Percentiles rank a stretch among this genome's conserved stretches.
These are phyloP conservation scores for Aspergillus flavus DNA, from an alignment of 2,329 filamentous ascomycete species.

Conservation along the genomic window DNA sequence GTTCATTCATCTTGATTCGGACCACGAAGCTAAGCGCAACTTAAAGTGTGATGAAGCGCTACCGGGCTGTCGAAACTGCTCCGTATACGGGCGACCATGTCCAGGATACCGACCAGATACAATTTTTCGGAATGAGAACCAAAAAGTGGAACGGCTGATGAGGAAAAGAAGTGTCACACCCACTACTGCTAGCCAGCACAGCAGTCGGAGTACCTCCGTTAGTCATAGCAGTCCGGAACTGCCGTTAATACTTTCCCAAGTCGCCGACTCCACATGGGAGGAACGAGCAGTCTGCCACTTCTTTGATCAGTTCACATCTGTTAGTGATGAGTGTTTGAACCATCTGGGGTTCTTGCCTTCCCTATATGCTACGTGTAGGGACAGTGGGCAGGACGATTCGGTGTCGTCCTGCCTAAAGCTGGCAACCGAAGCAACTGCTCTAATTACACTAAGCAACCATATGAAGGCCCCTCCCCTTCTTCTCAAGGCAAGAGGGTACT, in stretches of 20 bases:
- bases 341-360: conserved; percentile 41
- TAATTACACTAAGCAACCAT: conserved; percentile 37
- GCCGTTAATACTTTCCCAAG: conserved; percentile 20
- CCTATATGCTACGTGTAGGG: conserved; percentile 35
- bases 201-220: background rate
- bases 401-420: conserved; percentile 33
- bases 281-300: conserved; percentile 45
- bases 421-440: conserved; percentile 39
- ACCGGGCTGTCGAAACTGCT: conserved; percentile 40
- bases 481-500: conserved; percentile 32
- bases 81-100: conserved; percentile 38
- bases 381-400: conserved; percentile 18
- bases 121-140: conserved; percentile 39
- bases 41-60: conserved; percentile 41
- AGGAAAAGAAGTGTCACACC: conserved; percentile 22
- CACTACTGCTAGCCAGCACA: background rate
- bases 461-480: conserved; percentile 29
- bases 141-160: conserved; percentile 31
- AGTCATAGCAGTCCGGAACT: conserved; percentile 3
- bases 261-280: conserved; percentile 38
- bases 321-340: conserved; percentile 29
- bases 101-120: conserved; percentile 40
- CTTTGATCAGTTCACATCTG: conserved; percentile 43
- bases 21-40: conserved; percentile 16
- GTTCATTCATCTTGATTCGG: background rate